Evolutionary conservation across 1,284 basidiomycete genomes (phyloP).

Genomic region (Puccinia coronata): DNA sequence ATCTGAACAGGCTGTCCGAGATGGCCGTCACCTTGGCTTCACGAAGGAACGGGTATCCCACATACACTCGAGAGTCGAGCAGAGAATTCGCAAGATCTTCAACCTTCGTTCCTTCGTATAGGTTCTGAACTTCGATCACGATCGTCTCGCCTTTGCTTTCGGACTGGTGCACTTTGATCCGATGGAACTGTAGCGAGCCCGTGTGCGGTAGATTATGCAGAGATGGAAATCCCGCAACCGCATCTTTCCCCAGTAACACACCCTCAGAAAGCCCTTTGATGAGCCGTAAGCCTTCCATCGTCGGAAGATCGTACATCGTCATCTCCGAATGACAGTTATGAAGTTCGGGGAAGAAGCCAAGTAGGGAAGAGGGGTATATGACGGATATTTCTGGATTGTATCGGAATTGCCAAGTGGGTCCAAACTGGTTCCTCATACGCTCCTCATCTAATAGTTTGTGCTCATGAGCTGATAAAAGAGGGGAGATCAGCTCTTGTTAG

Average conservation of each 20-base stretch:
- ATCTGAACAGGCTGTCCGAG: slow-evolving; percentile 83
- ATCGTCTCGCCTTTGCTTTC: slow-evolving; percentile 90
- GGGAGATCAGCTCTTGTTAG: too few relatives aligned
- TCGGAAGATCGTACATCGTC: slow-evolving; percentile 77
- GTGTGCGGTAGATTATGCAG: slow-evolving; percentile 83
- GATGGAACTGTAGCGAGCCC: slow-evolving; percentile 75
- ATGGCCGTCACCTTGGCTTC: slow-evolving; percentile 85
- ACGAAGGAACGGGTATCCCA: slow-evolving; percentile 90
- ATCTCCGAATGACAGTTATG: slow-evolving; percentile 75
- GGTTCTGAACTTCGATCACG: slow-evolving; percentile 79
- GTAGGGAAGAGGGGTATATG: slow-evolving; percentile 81
- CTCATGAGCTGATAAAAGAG: slow-evolving; percentile 62
- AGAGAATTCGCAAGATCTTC: slow-evolving; percentile 74
- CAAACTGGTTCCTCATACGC: slow-evolving; percentile 72
- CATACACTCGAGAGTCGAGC: slow-evolving; percentile 75
- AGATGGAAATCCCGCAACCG: slow-evolving; percentile 60
- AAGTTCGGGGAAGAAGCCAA: slow-evolving; percentile 92
- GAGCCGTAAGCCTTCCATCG: slow-evolving; percentile 74
- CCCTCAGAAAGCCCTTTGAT: slow-evolving; percentile 85
- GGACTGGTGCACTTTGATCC: slow-evolving; percentile 88
- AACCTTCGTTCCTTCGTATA: slow-evolving; percentile 64
- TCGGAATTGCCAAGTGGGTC: slow-evolving; percentile 76
- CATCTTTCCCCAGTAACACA: slow-evolving; percentile 73
- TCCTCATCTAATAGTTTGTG: slow-evolving; percentile 78
- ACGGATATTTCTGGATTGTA: slow-evolving; percentile 65